phyloP scores from a whole-genome alignment of 495 filamentous ascomycete species.

The Penicillium herquei region DNA sequence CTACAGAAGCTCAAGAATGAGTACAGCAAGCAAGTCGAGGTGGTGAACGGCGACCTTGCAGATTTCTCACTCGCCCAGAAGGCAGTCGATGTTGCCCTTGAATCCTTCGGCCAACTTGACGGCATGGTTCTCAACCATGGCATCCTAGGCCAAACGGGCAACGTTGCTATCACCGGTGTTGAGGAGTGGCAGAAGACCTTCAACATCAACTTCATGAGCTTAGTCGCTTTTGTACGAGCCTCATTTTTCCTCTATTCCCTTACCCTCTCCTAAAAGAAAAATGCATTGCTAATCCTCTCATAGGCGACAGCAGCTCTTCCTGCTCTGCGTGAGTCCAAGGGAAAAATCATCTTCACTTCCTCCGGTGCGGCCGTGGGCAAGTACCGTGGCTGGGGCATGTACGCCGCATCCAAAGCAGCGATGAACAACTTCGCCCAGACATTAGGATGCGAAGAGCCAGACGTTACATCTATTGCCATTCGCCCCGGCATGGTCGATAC shows the following conservation, averaged over 20 bases:
- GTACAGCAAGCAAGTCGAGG: conserved; percentile 65
- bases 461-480: conserved; percentile 67
- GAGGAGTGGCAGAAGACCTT: conserved; percentile 76
- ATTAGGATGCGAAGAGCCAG: conserved; percentile 74
- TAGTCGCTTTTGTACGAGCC: conserved; percentile 67
- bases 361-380: conserved; percentile 68
- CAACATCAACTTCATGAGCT: conserved; percentile 81
- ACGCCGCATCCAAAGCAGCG: conserved; percentile 85
- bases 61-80: conserved; percentile 60
- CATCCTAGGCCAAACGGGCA: conserved; percentile 72
- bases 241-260: not conserved
- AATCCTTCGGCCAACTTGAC: conserved; percentile 71
- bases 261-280: not conserved
- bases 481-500: conserved; percentile 88
- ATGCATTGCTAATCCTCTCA: not conserved
- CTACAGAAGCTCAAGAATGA: conserved; percentile 65
- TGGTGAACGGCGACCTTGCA: conserved; percentile 72
- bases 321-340: conserved; percentile 64
- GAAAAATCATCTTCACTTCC: conserved; percentile 70
- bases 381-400: conserved; percentile 75
- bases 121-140: conserved; percentile 88
- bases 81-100: conserved; percentile 61
- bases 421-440: conserved; percentile 78
- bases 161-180: conserved; percentile 58
- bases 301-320: conserved; percentile 75